phyloP scores from a whole-genome alignment of 169 alveolate species.

The Cryptosporidium ubiquitum region DNA sequence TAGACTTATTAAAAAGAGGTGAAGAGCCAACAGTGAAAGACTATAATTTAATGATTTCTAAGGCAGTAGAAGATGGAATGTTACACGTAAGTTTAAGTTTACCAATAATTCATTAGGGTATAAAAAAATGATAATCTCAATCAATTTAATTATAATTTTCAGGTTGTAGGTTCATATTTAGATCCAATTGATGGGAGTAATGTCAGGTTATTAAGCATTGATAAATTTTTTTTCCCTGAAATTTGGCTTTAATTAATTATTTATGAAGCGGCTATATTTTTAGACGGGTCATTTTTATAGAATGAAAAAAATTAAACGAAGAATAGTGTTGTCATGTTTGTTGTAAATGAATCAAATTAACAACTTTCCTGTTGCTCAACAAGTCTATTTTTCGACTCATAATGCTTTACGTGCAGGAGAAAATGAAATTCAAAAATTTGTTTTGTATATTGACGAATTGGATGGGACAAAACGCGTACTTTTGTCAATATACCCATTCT shows the following conservation, averaged over 20 bases:
- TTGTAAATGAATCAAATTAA: conserved; percentile 16
- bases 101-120: not conserved
- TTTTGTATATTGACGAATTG: conserved; percentile 83
- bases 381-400: conserved; percentile 87
- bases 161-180: conserved; percentile 64
- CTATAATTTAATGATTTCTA: conserved; percentile 16
- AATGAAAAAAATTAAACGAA: not conserved
- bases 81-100: conserved; percentile 24
- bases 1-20: not conserved
- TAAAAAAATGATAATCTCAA: not conserved
- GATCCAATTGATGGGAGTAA: conserved; percentile 59
- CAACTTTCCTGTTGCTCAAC: conserved; percentile 80
- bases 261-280: conserved; percentile 33
- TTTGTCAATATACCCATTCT: conserved; percentile 86
- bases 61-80: conserved; percentile 59
- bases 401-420: conserved; percentile 83
- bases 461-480: conserved; percentile 85
- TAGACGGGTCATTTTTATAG: conserved; percentile 39
- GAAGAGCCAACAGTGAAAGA: conserved; percentile 20
- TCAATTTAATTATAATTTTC: not conserved
- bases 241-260: conserved; percentile 34
- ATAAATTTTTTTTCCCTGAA: conserved; percentile 61
- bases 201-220: conserved; percentile 11
- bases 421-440: conserved; percentile 82
- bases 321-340: conserved; percentile 37